A percentile compares a stretch with the other conserved stretches of the same genome.
Conservation (phyloP, 805 yeast species). For the Ogataea trehalophila region DNA sequence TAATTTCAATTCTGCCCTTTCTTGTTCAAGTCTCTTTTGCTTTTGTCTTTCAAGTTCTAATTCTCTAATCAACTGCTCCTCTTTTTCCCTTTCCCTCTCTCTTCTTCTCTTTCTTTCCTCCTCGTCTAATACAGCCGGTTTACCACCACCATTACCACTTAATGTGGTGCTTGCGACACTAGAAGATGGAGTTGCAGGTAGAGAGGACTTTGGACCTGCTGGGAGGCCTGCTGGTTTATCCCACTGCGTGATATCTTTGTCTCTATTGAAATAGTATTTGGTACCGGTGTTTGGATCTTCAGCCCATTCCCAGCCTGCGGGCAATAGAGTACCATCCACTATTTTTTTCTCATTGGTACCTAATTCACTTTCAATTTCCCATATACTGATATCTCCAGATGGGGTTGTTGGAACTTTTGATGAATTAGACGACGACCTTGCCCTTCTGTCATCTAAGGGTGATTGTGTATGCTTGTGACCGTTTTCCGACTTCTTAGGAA, state of each 20-base stretch:
- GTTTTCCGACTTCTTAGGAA: conserved; percentile 54
- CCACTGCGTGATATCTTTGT: conserved; percentile 50
- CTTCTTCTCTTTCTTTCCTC: conserved; percentile 21
- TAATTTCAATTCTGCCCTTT: conserved; percentile 21
- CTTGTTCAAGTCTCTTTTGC: conserved; percentile 24
- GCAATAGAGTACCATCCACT: conserved; percentile 36
- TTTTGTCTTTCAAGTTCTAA: conserved; percentile 33
- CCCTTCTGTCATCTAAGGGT: conserved; percentile 22
- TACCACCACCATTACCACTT: no score
- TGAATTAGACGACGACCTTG: conserved; percentile 7
- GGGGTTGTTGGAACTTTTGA: conserved; percentile 1
- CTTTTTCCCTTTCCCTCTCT: conserved; percentile 28
- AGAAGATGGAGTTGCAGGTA: background rate
- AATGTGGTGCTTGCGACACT: background rate
- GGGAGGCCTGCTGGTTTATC: conserved; percentile 41
- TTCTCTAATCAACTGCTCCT: conserved; percentile 24
- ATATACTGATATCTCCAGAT: no score
- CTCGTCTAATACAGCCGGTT: conserved; percentile 8
- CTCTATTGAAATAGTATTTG: conserved; percentile 52
- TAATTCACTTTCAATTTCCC: no score
- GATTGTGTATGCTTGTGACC: background rate
- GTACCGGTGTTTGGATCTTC: conserved; percentile 39
- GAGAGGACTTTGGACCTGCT: conserved; percentile 10
- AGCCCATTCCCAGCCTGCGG: conserved; percentile 65
- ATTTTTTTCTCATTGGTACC: conserved; percentile 9